Evolutionary conservation across 73 alveolate species (phyloP).

Genomic region (Paramecium caudatum): DNA sequence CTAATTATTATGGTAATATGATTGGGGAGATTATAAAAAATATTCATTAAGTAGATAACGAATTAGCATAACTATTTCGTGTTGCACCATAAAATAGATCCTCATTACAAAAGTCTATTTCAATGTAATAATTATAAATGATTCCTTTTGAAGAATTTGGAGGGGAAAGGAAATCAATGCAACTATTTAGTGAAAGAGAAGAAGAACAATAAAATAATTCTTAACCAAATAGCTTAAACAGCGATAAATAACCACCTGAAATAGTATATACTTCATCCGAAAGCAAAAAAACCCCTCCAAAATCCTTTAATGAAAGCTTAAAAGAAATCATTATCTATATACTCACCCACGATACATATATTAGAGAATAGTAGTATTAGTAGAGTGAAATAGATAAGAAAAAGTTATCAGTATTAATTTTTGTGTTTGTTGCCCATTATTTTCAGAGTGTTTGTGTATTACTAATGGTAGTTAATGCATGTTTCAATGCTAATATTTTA

Average conservation of each 20-base stretch:
- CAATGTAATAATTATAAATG: background rate
- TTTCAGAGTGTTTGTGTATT: constrained; percentile 68
- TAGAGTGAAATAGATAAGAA: constrained; percentile 34
- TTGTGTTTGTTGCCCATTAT: constrained; percentile 63
- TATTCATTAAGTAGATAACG: background rate
- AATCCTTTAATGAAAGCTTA: background rate
- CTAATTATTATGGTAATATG: background rate
- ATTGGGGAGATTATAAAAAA: constrained; percentile 5
- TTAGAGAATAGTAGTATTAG: constrained; percentile 28
- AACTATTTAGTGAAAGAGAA: constrained; percentile 1
- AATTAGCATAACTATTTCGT: background rate
- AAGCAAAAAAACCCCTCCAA: no score
- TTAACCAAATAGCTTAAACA: background rate
- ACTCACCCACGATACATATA: constrained; percentile 47
- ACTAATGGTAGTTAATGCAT: constrained; percentile 52
- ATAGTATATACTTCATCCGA: no score
- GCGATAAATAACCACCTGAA: no score
- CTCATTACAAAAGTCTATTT: background rate
- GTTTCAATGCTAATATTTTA: constrained; percentile 76
- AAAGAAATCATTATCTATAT: constrained; percentile 13
- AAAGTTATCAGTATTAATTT: constrained; percentile 27
- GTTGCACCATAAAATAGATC: background rate
- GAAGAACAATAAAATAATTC: background rate
- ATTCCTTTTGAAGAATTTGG: constrained; percentile 15
- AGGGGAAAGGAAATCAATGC: background rate